Evolutionary conservation across 164 flowering plant genomes (phyloP).

Genomic region (Piper longum): DNA sequence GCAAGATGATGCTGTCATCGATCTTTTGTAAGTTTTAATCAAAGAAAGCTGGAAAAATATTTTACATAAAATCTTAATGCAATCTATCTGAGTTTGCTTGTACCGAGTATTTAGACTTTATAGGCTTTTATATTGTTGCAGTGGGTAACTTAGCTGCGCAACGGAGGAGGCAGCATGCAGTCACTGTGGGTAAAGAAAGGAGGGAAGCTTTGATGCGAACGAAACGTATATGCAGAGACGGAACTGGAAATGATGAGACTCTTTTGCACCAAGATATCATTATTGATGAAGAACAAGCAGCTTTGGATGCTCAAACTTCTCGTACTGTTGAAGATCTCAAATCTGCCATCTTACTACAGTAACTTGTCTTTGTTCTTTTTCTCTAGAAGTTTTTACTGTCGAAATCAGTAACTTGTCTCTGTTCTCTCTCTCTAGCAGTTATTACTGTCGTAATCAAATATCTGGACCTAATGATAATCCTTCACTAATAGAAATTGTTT

Average conservation of each 20-base stretch:
- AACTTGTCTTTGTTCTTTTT: slow-evolving; percentile 4
- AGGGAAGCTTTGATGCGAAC: slow-evolving; percentile 75
- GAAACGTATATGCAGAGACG: slow-evolving; percentile 75
- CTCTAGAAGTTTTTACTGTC: background rate
- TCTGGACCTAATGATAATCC: no score
- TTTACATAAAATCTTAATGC: no score
- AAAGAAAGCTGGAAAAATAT: no score
- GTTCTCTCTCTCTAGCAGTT: background rate
- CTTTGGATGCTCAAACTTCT: slow-evolving; percentile 53
- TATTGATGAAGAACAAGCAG: slow-evolving; percentile 55
- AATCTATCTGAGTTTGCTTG: no score
- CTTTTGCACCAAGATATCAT: slow-evolving; percentile 44
- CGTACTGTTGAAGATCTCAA: slow-evolving; percentile 60
- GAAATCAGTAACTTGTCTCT: background rate
- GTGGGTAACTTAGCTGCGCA: slow-evolving; percentile 68
- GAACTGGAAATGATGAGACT: slow-evolving; percentile 30
- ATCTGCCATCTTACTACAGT: slow-evolving; percentile 44
- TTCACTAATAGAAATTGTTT: no score
- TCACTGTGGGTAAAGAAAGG: slow-evolving; percentile 70
- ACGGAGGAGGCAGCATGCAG: slow-evolving; percentile 65
- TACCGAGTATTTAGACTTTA: no score
- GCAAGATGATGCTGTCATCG: no score
- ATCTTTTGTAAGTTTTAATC: no score
- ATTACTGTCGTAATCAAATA: no score
- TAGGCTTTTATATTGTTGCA: slow-evolving; percentile 11